These are phyloP conservation scores for Begonia peltatifolia DNA, from an alignment of 306 rosid genomes.

Conservation along the genomic window DNA sequence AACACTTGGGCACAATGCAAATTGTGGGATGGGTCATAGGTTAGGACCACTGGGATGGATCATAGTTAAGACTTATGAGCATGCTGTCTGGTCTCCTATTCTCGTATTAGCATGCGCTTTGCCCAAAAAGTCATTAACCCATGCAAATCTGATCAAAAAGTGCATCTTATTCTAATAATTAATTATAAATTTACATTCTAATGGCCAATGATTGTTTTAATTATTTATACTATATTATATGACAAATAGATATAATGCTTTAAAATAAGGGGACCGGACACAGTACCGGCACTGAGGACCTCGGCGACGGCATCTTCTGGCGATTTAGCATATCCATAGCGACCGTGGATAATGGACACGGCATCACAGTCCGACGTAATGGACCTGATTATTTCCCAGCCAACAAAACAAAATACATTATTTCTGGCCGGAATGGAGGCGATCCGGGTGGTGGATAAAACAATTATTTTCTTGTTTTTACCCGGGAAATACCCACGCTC, in stretches of 20 bases:
- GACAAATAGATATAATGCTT: no score
- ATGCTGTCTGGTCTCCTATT: no score
- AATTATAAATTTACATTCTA: no score
- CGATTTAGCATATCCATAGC: conserved; percentile 40
- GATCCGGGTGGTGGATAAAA: not conserved
- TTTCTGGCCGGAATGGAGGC: not conserved
- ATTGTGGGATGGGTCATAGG: not conserved
- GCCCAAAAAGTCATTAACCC: no score
- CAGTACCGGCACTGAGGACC: conserved; percentile 63
- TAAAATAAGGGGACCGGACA: not conserved
- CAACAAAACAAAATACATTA: not conserved
- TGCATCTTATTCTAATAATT: no score
- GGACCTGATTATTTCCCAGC: conserved; percentile 29
- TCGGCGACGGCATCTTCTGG: conserved; percentile 74
- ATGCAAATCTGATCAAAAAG: no score
- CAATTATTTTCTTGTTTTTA: conserved; percentile 5
- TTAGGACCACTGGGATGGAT: not conserved
- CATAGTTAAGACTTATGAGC: no score
- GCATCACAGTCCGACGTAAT: conserved; percentile 86
- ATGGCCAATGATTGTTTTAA: no score
- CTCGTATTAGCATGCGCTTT: no score
- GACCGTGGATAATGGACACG: conserved; percentile 37
- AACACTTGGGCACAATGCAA: no score
- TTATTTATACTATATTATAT: no score
- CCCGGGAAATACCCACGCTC: conserved; percentile 70